A percentile compares a stretch with the other conserved stretches of the same genome.
Evolutionary conservation across 345 rosid genomes (phyloP).

Genomic region (Angophora floribunda): DNA sequence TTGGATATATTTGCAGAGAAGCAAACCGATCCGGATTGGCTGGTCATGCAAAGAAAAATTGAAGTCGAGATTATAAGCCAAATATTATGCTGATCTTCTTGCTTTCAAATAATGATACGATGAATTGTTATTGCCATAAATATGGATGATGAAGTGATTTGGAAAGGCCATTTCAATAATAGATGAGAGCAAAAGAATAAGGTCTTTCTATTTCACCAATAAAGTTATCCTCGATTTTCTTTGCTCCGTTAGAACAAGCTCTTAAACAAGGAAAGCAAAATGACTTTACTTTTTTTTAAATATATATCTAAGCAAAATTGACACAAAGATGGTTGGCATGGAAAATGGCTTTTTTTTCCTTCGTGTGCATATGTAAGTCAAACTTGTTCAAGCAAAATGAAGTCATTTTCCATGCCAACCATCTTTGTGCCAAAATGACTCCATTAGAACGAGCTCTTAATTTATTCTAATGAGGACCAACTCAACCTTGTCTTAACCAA

Average conservation of each 20-base stretch:
- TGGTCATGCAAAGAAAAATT: not conserved
- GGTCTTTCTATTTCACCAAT: not conserved
- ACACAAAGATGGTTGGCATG: too few relatives aligned
- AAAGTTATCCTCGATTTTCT: not conserved
- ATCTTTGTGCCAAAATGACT: too few relatives aligned
- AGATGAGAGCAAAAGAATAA: not conserved
- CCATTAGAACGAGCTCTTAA: not conserved
- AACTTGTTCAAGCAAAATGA: too few relatives aligned
- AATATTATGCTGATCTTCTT: not conserved
- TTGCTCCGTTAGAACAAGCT: not conserved
- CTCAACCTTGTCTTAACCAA: not conserved
- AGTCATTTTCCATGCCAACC: too few relatives aligned
- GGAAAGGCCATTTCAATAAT: not conserved
- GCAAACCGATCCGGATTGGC: fast-evolving
- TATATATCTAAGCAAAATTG: too few relatives aligned
- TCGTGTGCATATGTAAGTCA: too few relatives aligned
- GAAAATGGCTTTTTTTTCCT: too few relatives aligned
- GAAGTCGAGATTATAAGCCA: not conserved
- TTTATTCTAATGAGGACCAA: not conserved
- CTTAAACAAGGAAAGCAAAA: not conserved
- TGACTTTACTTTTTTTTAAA: not conserved
- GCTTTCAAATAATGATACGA: not conserved
- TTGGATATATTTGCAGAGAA: not conserved
- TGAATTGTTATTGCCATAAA: not conserved
- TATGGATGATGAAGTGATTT: not conserved